Base-by-base conservation (phyloP, 805 yeast genomes). In the Metschnikowia chrysomelidarum region DNA sequence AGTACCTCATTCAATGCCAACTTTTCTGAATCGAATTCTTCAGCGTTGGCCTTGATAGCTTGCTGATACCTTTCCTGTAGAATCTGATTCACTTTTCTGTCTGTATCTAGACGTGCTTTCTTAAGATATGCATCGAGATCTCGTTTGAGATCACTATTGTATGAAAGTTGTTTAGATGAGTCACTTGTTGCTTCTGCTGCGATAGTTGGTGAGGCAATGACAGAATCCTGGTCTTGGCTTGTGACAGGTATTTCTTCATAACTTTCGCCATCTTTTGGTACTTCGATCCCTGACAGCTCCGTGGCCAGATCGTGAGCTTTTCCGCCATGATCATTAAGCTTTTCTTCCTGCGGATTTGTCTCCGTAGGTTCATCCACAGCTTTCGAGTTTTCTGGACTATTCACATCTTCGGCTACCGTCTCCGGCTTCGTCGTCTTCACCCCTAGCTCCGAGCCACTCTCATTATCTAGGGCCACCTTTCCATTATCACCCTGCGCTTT, bases 101-200 rank as follows among this genome's bases (percentile, higher is more conserved):
- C 56, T 1, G 69, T 65, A 21, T 44, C 50, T 2, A 32, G 17
- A 20, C 51, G 48, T 3, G 71, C 71, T 37, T 44, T 38, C 11
- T 44, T 36, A 22, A 54, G 44, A 23, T 58, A 56, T 19, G 38
- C 38, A 4, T 41, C 44, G 21, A 67, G 34, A 26, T 62, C 64
- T 11, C 45, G 40, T 35, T 56, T 59, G 33, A 67, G 53, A 34
- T 66, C 70, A 27, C 51, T 35, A 14, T 64, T 63, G 32, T 55
- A 49, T 2, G 44, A 32, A 13, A 31, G 27, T 16, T 24, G 15
- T 17, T 27, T 24, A n/a, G n/a, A n/a, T n/a, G n/a, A n/a, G n/a
- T n/a, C n/a, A 22, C 23, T 11, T 7, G 16, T 17, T 10, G 12
- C 32, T n/a, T 7, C 5, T 5, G 14, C 13, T 7, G 27, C 17